phyloP scores from a whole-genome alignment of 441 rosid genomes.

The Hypseocharis bilobata region DNA sequence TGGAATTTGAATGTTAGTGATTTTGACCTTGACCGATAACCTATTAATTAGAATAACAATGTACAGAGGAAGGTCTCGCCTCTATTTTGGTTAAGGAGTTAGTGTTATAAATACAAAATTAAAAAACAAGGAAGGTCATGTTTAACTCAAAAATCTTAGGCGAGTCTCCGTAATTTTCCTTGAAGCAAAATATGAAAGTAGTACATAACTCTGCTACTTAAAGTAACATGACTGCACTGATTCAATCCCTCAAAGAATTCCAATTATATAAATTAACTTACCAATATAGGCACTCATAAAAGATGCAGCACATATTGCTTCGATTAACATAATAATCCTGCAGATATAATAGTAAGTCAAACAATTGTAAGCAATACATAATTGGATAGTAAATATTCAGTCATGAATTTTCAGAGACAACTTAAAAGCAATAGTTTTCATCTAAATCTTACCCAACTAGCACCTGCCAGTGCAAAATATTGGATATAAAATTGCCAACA shows the following conservation, averaged over 20 bases:
- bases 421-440: conserved; percentile 5
- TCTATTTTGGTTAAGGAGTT: background rate
- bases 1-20: background rate
- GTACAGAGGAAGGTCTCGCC: background rate
- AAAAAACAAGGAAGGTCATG: background rate
- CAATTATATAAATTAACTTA: conserved; percentile 29
- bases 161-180: background rate
- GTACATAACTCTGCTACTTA: background rate
- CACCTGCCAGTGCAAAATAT: background rate
- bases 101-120: background rate
- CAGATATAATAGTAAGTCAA: conserved; percentile 22
- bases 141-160: background rate
- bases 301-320: conserved; percentile 74
- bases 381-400: conserved; percentile 11
- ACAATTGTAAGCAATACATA: conserved; percentile 13
- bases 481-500: too few species aligned
- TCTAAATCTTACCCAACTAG: background rate
- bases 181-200: conserved; percentile 2
- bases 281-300: conserved; percentile 76
- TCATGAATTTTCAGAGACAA: conserved; percentile 1
- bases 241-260: conserved; percentile 1
- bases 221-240: background rate
- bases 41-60: background rate
- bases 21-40: background rate
- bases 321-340: conserved; percentile 78